These are phyloP conservation scores for Penicillium sumatraense DNA, from an alignment of 2,329 filamentous ascomycete genomes.

Conservation along the genomic window DNA sequence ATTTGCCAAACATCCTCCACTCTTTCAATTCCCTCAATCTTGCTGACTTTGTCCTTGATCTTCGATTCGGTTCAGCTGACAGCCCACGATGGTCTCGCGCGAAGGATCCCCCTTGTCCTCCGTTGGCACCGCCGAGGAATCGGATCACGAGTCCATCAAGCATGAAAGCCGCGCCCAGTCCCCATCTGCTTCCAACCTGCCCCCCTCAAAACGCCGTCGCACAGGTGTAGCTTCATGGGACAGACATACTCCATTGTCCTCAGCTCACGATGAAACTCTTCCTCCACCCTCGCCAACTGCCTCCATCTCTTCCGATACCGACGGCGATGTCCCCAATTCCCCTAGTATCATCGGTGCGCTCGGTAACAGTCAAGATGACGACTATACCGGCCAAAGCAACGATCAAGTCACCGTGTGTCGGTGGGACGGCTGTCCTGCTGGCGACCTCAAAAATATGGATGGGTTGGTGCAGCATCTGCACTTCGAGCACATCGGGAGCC, in stretches of 20 bases:
- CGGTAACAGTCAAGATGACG: slow-evolving; percentile 51
- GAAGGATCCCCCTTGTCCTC: slow-evolving; percentile 68
- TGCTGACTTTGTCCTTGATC: no score
- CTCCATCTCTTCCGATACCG: slow-evolving; percentile 88
- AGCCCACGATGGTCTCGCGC: slow-evolving; percentile 43
- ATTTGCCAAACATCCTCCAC: no score
- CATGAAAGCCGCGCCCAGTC: slow-evolving; percentile 55
- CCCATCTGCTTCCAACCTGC: slow-evolving; percentile 44
- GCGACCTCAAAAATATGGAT: slow-evolving; percentile 80
- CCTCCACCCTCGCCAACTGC: slow-evolving; percentile 58
- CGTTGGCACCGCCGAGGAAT: slow-evolving; percentile 66
- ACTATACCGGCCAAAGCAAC: slow-evolving; percentile 72
- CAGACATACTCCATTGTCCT: slow-evolving; percentile 56
- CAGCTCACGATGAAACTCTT: slow-evolving; percentile 43
- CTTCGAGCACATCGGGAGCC: slow-evolving; percentile 88
- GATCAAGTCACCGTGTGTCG: slow-evolving; percentile 79
- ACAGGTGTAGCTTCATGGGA: slow-evolving; percentile 51
- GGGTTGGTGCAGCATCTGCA: slow-evolving; percentile 82
- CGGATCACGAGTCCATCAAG: slow-evolving; percentile 59
- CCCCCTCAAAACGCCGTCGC: slow-evolving; percentile 54
- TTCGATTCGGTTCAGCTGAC: neutral
- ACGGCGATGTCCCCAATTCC: slow-evolving; percentile 78
- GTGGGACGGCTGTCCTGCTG: slow-evolving; percentile 75
- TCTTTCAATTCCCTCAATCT: no score
- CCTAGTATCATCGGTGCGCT: slow-evolving; percentile 57